phyloP scores from a whole-genome alignment of 1,139 yeast species.

The Waltiozyma sp. region DNA sequence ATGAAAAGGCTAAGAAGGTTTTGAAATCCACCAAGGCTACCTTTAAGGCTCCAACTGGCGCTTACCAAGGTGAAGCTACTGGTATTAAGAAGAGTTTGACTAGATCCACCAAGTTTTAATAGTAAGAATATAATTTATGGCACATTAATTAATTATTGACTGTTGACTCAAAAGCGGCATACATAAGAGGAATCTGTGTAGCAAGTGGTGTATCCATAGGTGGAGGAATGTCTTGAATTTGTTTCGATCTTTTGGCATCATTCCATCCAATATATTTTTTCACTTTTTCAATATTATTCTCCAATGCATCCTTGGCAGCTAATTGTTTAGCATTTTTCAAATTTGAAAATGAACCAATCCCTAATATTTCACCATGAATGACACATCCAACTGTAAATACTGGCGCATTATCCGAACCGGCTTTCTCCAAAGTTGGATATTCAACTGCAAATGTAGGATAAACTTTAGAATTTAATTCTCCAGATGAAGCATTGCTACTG shows the following conservation, averaged over 20 bases:
- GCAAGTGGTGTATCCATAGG: neutral
- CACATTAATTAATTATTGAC: no score
- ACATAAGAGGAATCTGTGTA: neutral
- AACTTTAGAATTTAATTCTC: neutral
- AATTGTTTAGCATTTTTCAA: neutral
- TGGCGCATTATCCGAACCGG: neutral
- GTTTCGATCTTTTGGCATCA: neutral
- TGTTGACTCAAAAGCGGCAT: neutral
- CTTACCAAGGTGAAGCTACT: constrained; percentile 89
- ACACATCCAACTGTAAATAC: neutral
- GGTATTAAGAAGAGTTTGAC: constrained; percentile 94
- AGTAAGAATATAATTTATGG: no score
- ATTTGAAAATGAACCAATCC: neutral
- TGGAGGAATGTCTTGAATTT: neutral
- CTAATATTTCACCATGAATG: neutral
- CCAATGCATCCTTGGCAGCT: neutral
- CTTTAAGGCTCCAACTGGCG: constrained; percentile 61
- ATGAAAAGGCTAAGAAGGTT: constrained; percentile 90
- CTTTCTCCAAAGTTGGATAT: neutral
- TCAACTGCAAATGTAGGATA: neutral
- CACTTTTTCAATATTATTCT: neutral
- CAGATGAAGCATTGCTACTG: neutral
- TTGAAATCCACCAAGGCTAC: constrained; percentile 85
- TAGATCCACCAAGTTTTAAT: constrained; percentile 64
- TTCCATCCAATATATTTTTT: neutral